Base-by-base conservation (phyloP, 345 rosid genomes). In the Eucalyptus erythrocorys region DNA sequence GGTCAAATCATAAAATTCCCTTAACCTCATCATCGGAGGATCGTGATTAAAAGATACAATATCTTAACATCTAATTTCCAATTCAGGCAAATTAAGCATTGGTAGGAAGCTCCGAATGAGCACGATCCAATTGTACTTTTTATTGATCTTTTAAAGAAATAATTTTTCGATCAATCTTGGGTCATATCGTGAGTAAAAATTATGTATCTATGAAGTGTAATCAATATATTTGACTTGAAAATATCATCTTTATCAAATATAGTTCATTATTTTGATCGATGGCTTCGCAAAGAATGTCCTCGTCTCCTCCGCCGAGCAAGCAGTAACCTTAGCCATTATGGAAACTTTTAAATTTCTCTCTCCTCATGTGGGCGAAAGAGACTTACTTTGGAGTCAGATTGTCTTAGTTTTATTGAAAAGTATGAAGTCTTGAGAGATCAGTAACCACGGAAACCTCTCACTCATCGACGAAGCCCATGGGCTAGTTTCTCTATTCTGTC, bases 11-110 rank as follows among this genome's bases (percentile, higher is more conserved):
- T 68, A 68, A 15, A 32, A 32, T 68, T 32, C 6, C 4, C 24
- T 4, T 8, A 5, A 32, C 12, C 79, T 68, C 12, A 16, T 1
- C 5, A 7, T 7, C 0, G 10, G 42, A 68, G 3, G 24, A 19
- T 8, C 5, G 42, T 68, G 24, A 16, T 68, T 13, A 34, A 8
- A 10, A 15, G 40, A 32, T 16, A 37, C 22, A 8, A 32, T 16
- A 66, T 66, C 22, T n/a, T n/a, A n/a, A 66, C 21, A 66, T 32
- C 79, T 32, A 32, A 14, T 3, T 4, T 68, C 22, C 11, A 32
- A 8, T 68, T 32, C 3, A 2, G 3, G 42, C 42, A 68, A 68
- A 68, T 32, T 32, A 16, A 8, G 42, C 10, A 68, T 66, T 0
- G 40, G 16, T 32, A 4, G 22, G 1, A 16, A 32, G 42, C 22